phyloP scores from a whole-genome alignment of 352 stramenopile species.

The Phytophthora megakarya region DNA sequence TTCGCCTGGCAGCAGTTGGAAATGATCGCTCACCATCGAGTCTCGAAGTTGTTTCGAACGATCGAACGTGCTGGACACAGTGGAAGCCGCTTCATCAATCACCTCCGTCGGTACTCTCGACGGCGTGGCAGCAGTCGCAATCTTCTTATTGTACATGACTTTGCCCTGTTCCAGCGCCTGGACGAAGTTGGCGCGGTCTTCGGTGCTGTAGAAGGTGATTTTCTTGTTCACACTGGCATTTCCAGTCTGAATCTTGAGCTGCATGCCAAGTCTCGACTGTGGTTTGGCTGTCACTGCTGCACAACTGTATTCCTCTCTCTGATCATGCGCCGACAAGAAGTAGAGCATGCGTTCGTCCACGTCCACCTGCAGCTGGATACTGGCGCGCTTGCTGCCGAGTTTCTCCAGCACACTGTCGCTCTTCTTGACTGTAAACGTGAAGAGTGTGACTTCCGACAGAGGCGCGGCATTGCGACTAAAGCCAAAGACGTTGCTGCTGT shows the following conservation, averaged over 20 bases:
- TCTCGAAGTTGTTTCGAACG: conserved; percentile 58
- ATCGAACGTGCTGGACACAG: conserved; percentile 38
- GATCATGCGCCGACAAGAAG: conserved; percentile 78
- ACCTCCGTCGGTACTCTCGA: conserved; percentile 31
- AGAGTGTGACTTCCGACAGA: conserved; percentile 75
- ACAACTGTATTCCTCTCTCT: conserved; percentile 81
- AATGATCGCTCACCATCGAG: conserved; percentile 69
- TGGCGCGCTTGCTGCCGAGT: conserved; percentile 79
- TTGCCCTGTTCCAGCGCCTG: conserved; percentile 83
- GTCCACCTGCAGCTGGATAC: conserved; percentile 84
- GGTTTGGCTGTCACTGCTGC: conserved; percentile 76
- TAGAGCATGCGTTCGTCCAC: conserved; percentile 85
- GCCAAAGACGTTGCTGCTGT: conserved; percentile 78
- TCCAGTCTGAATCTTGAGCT: conserved; percentile 86
- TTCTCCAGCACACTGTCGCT: conserved; percentile 85
- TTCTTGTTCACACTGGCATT: conserved; percentile 82
- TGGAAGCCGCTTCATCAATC: conserved; percentile 39
- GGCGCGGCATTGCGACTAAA: conserved; percentile 55
- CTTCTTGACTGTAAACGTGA: conserved; percentile 89
- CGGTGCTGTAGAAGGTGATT: conserved; percentile 83
- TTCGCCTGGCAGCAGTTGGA: conserved; percentile 64
- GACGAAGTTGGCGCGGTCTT: conserved; percentile 84
- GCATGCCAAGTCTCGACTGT: conserved; percentile 78
- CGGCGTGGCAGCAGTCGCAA: conserved; percentile 16
- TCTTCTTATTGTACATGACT: conserved; percentile 77